Percentiles rank a stretch among this genome's conserved stretches.
Conservation (phyloP, 164 flowering plant genomes). For the Brasenia schreberi region DNA sequence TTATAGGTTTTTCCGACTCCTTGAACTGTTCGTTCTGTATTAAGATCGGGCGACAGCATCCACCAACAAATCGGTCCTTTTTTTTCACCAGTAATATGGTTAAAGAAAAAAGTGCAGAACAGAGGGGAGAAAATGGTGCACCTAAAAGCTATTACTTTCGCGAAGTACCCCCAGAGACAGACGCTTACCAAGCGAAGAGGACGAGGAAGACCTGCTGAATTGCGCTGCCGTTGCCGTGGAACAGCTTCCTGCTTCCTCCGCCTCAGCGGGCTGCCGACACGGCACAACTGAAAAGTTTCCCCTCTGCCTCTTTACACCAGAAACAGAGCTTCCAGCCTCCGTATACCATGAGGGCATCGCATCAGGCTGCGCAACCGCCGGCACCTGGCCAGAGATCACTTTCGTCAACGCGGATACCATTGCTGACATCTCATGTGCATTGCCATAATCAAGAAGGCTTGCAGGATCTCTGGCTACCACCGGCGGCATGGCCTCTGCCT, state of each 20-base stretch:
- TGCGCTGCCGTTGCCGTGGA: background rate
- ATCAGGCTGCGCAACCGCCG: background rate
- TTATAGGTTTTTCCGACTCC: no score
- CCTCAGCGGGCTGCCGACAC: background rate
- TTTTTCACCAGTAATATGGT: no score
- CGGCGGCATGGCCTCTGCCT: conserved; percentile 1
- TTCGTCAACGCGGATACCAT: conserved; percentile 48
- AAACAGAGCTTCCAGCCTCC: background rate
- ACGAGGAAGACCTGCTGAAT: background rate
- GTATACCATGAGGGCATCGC: background rate
- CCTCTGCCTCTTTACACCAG: background rate
- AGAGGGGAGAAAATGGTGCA: background rate
- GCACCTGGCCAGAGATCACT: conserved; percentile 30
- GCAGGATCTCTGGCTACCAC: background rate
- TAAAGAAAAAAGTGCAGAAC: no score
- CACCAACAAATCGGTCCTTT: no score
- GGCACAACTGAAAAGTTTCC: background rate
- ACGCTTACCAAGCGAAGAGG: background rate
- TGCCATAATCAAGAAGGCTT: background rate
- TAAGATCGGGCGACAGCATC: no score
- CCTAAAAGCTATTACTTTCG: background rate
- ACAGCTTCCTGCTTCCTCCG: background rate
- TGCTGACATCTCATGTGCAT: conserved; percentile 35
- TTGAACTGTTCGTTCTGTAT: no score
- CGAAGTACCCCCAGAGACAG: no score